Base-by-base conservation (phyloP, 768 basidiomycete species). In the Suillus spraguei region DNA sequence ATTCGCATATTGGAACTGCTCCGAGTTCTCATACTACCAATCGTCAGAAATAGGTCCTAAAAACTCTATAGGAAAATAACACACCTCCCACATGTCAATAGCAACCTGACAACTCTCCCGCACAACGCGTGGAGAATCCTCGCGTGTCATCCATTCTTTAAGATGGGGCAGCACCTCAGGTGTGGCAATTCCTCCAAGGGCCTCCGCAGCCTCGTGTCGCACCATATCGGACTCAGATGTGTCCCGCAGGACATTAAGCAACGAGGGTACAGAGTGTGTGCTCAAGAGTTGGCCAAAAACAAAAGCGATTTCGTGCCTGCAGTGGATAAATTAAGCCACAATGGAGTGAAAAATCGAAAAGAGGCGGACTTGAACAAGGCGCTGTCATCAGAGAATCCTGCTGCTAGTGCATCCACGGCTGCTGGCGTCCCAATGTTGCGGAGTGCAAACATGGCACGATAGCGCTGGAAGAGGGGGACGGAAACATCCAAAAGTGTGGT, bases 361-460 rank as follows among this genome's bases (percentile, higher is more conserved):
- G 58, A 59, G 16, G 77, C 87, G 68, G 65, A 96, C 94, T 95
- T 94, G 88, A 99, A 99, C 28, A 99, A 80, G 2, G 91, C 94
- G 66, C 91, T 94, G 60, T 88, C 87, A 66, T 99, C 97, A 2
- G 81, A 77, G 76, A 99, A 99, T 2, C 97, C 97, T 47, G 87
- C 85, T 0, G 95, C 93, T 33, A 99, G 88, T 7, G 96, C 95
- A 65, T 94, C 87, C 6, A 99, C 91, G 2, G 96, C 96, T 4
- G 83, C 84, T 20, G 87, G 82, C 2, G 90, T 89, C 38, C 92
- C 91, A n/a, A 95, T 91, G 74, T 99, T 97, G 42, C 97, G 87
- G 52, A 99, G 83, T 2, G 95, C 91, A 74, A 99, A 99, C 97
- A 99, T 99, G 52, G 97, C 97, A 13, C 97, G 88, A 73, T 99